These are phyloP conservation scores for Leishmania turanica DNA, from an alignment of 208 protist species.

Conservation along the genomic window DNA sequence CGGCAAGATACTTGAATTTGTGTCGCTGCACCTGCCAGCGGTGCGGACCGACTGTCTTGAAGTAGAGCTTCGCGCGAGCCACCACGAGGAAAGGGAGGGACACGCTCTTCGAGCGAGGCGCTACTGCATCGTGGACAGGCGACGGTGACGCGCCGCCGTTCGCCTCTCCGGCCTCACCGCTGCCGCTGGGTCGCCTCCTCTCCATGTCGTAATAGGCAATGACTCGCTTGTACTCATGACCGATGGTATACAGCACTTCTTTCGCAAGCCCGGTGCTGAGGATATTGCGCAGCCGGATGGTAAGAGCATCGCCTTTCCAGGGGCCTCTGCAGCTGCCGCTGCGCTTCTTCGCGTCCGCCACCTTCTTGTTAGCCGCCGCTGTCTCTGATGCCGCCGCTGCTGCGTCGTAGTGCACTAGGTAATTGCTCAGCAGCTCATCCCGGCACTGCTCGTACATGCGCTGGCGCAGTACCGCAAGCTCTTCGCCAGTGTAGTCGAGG, in stretches of 20 bases:
- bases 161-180: background rate
- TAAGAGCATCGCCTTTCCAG: constrained; percentile 15
- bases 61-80: constrained; percentile 23
- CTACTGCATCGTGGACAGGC: background rate
- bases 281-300: constrained; percentile 50
- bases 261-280: constrained; percentile 69
- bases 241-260: constrained; percentile 73
- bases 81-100: constrained; percentile 10
- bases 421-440: constrained; percentile 65
- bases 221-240: constrained; percentile 72
- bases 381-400: constrained; percentile 2
- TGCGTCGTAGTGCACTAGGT: constrained; percentile 47
- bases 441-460: constrained; percentile 65
- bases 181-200: background rate
- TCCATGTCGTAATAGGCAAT: constrained; percentile 55
- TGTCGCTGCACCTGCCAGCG: constrained; percentile 36
- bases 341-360: background rate
- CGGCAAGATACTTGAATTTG: constrained; percentile 45
- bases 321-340: constrained; percentile 1
- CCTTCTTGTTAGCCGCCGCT: background rate
- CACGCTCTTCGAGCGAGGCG: background rate
- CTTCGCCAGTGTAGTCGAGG: constrained; percentile 75
- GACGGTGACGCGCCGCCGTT: background rate
- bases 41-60: constrained; percentile 39
- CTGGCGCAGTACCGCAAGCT: constrained; percentile 64